phyloP scores from a whole-genome alignment of 2,329 filamentous ascomycete species.

The Aspergillus sp. region DNA sequence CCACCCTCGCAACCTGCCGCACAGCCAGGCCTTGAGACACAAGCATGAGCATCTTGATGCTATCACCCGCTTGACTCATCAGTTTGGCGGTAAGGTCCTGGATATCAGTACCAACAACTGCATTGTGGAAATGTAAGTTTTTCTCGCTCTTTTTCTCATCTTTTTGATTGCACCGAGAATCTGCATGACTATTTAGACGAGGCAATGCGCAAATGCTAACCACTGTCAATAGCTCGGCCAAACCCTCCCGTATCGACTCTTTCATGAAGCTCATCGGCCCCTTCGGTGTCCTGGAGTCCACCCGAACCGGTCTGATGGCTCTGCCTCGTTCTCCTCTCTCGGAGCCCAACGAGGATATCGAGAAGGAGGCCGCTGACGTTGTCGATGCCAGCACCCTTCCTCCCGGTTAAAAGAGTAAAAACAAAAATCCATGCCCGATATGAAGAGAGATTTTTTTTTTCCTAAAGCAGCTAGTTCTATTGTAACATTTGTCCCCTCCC shows the following conservation, averaged over 20 bases:
- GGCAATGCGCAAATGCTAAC: not conserved
- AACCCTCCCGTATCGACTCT: slow-evolving; percentile 89
- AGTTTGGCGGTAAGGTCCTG: slow-evolving; percentile 95
- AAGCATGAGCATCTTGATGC: slow-evolving; percentile 97
- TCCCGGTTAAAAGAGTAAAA: slow-evolving; percentile 75
- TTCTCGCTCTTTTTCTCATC: not conserved
- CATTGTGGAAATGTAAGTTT: slow-evolving; percentile 89
- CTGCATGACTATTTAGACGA: not conserved
- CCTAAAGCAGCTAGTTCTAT: slow-evolving; percentile 23
- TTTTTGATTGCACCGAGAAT: not conserved
- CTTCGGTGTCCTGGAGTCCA: slow-evolving; percentile 95
- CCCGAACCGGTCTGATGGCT: slow-evolving; percentile 94
- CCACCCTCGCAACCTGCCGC: slow-evolving; percentile 82
- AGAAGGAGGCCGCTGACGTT: slow-evolving; percentile 90
- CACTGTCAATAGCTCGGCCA: slow-evolving; percentile 68
- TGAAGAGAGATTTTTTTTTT: slow-evolving; percentile 11
- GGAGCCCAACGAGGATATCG: slow-evolving; percentile 67
- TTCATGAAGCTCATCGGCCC: slow-evolving; percentile 94
- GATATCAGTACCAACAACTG: slow-evolving; percentile 99
- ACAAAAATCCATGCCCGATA: slow-evolving; percentile 9
- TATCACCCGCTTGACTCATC: slow-evolving; percentile 94
- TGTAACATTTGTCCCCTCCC: not conserved
- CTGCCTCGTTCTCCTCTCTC: slow-evolving; percentile 88
- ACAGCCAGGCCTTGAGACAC: slow-evolving; percentile 85
- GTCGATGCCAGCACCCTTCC: slow-evolving; percentile 93